Evolutionary conservation across 495 filamentous ascomycete genomes (phyloP).

Genomic region (Penicillium macrosclerotiorum): DNA sequence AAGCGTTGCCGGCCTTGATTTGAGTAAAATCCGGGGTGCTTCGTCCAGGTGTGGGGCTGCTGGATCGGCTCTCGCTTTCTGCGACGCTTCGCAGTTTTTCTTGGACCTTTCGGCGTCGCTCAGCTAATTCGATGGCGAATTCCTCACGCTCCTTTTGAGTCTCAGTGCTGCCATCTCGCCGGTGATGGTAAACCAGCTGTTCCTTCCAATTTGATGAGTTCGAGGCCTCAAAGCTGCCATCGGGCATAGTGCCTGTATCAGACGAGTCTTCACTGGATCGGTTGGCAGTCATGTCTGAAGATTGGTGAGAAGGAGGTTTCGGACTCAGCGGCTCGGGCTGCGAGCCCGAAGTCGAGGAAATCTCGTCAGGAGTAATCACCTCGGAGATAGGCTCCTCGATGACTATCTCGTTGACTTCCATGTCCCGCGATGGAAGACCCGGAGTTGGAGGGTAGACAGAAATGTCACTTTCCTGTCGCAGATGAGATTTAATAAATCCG

Average conservation of each 20-base stretch:
- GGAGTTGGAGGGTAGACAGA: slow-evolving; percentile 64
- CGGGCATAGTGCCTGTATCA: not conserved
- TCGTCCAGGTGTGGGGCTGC: slow-evolving; percentile 45
- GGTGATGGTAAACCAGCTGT: slow-evolving; percentile 38
- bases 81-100: slow-evolving; percentile 75
- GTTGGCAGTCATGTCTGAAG: slow-evolving; percentile 6
- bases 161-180: slow-evolving; percentile 55
- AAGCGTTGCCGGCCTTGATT: slow-evolving; percentile 52
- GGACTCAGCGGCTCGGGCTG: slow-evolving; percentile 2
- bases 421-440: slow-evolving; percentile 18
- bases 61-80: slow-evolving; percentile 61
- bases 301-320: slow-evolving; percentile 11
- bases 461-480: slow-evolving; percentile 77
- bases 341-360: not conserved
- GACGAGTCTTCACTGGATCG: slow-evolving; percentile 21
- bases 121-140: slow-evolving; percentile 76
- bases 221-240: slow-evolving; percentile 12
- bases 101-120: slow-evolving; percentile 72
- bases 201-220: slow-evolving; percentile 36
- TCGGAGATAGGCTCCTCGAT: not conserved
- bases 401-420: not conserved
- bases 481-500: slow-evolving; percentile 62
- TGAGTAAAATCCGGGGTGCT: slow-evolving; percentile 43
- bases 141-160: slow-evolving; percentile 69
- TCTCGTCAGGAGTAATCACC: slow-evolving; percentile 1